Percentiles rank a stretch among this genome's conserved stretches.
These are phyloP conservation scores for Boletus rubroflammeus DNA, from an alignment of 768 basidiomycete genomes.

Conservation along the genomic window DNA sequence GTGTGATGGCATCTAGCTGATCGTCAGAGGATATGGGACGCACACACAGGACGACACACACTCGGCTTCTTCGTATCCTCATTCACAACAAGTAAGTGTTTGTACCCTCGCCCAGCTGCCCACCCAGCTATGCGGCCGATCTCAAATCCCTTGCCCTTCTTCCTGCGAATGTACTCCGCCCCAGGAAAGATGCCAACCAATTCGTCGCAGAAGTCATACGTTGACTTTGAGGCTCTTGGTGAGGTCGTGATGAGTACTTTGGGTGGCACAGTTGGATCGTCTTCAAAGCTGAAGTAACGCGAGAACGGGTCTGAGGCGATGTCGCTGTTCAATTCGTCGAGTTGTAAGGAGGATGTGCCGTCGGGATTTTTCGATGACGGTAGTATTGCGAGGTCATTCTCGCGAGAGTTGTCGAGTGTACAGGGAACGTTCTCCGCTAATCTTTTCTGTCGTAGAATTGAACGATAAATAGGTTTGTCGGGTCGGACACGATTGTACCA, in stretches of 20 bases:
- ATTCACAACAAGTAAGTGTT: slow-evolving; percentile 88
- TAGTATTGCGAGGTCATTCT: slow-evolving; percentile 58
- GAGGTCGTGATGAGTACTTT: slow-evolving; percentile 92
- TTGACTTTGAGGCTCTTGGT: slow-evolving; percentile 79
- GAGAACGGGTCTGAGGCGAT: slow-evolving; percentile 75
- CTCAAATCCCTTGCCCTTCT: slow-evolving; percentile 88
- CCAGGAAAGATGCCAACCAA: slow-evolving; percentile 87
- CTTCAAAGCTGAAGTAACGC: slow-evolving; percentile 65
- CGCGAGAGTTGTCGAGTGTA: slow-evolving; percentile 91
- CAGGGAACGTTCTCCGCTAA: slow-evolving; percentile 80
- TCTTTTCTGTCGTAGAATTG: slow-evolving; percentile 62
- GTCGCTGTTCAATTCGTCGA: slow-evolving; percentile 62
- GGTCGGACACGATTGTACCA: slow-evolving; percentile 16
- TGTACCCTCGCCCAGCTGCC: slow-evolving; percentile 87
- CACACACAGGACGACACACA: slow-evolving; percentile 38
- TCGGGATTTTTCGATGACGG: slow-evolving; percentile 32
- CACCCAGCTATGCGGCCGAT: slow-evolving; percentile 88
- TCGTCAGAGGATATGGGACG: slow-evolving; percentile 5
- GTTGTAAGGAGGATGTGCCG: slow-evolving; percentile 35
- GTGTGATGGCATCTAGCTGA: slow-evolving; percentile 79
- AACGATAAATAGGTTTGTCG: not conserved
- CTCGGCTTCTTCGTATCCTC: slow-evolving; percentile 95
- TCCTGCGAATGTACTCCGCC: slow-evolving; percentile 81
- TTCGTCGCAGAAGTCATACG: slow-evolving; percentile 93
- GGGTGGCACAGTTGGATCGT: slow-evolving; percentile 70